Percentiles rank a stretch among this genome's conserved stretches.
Evolutionary conservation across 129 eudicot species (phyloP).

Genomic region (Flaveria brownii): DNA sequence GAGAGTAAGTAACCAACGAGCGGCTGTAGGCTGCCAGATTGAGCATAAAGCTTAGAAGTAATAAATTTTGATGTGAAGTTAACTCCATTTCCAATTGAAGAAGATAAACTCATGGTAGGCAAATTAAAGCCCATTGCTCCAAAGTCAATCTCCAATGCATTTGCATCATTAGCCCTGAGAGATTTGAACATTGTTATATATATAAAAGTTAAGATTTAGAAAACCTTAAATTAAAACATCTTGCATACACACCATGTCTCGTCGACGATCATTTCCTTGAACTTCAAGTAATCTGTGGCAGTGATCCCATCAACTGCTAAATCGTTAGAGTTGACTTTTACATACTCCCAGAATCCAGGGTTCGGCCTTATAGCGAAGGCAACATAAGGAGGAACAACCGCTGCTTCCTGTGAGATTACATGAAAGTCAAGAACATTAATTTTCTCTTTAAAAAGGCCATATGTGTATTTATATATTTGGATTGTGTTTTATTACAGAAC

Average conservation of each 20-base stretch:
- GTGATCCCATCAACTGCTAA: conserved; percentile 84
- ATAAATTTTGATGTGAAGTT: conserved; percentile 67
- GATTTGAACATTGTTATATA: neutral
- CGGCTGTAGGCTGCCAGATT: conserved; percentile 45
- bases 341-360: conserved; percentile 94
- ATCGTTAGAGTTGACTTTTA: conserved; percentile 74
- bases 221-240: neutral
- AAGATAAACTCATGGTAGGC: conserved; percentile 81
- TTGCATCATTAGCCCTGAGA: conserved; percentile 88
- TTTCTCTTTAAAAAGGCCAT: neutral
- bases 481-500: neutral
- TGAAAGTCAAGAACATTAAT: conserved; percentile 2
- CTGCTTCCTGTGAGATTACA: conserved; percentile 70
- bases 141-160: conserved; percentile 86
- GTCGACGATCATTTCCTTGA: conserved; percentile 73
- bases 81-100: conserved; percentile 87
- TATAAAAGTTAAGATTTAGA: too few species aligned
- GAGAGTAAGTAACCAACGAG: conserved; percentile 84
- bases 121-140: conserved; percentile 75
- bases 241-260: conserved; percentile 56
- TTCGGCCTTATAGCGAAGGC: conserved; percentile 92
- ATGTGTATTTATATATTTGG: neutral
- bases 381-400: conserved; percentile 80
- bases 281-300: conserved; percentile 71
- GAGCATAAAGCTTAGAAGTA: conserved; percentile 60